Percentiles rank a stretch among this genome's conserved stretches.
Conservation (phyloP, 495 filamentous ascomycete genomes). For the Aspergillus biplanus region DNA sequence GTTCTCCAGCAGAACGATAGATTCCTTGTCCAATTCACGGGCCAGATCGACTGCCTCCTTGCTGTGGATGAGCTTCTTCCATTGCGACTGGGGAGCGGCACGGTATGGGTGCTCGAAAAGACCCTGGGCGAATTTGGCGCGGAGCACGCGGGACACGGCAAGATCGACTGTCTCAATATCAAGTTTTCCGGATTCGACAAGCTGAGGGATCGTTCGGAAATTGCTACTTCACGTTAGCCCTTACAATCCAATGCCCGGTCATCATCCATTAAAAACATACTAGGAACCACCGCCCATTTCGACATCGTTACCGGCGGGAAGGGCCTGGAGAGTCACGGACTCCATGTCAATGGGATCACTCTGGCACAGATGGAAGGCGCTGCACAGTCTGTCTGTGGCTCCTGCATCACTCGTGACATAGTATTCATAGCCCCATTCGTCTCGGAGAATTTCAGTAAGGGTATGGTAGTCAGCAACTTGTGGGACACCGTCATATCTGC, state of each 20-base stretch:
- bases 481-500: conserved; percentile 65
- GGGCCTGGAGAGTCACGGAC: conserved; percentile 56
- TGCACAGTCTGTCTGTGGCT: conserved; percentile 67
- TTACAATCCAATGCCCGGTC: not conserved
- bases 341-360: conserved; percentile 61
- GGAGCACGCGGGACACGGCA: conserved; percentile 64
- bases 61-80: conserved; percentile 60
- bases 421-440: conserved; percentile 73
- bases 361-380: conserved; percentile 62
- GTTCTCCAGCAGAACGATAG: conserved; percentile 72
- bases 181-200: conserved; percentile 61
- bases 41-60: conserved; percentile 58
- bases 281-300: conserved; percentile 77
- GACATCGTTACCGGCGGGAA: conserved; percentile 71
- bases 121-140: conserved; percentile 67
- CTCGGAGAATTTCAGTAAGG: conserved; percentile 66
- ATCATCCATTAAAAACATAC: conserved; percentile 22
- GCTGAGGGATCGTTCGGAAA: conserved; percentile 65
- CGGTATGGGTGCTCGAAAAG: conserved; percentile 69
- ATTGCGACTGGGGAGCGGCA: conserved; percentile 54
- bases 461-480: conserved; percentile 62
- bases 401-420: conserved; percentile 64
- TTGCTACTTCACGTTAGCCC: conserved; percentile 41
- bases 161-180: conserved; percentile 59
- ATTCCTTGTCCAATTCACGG: conserved; percentile 64